These are phyloP conservation scores for Vitis rupestris DNA, from an alignment of 164 flowering plant species.

Conservation along the genomic window DNA sequence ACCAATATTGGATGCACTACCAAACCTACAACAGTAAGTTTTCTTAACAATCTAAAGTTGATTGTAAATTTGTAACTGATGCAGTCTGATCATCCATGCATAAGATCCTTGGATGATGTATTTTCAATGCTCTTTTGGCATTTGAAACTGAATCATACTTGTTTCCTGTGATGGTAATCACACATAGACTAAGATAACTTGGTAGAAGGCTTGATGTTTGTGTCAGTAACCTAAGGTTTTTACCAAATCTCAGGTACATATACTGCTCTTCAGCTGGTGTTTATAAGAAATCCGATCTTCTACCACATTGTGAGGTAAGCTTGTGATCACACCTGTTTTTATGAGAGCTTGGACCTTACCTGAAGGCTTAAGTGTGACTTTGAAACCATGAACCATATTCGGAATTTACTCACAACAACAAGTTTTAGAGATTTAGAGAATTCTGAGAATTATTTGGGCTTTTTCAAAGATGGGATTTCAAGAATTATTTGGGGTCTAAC, in stretches of 20 bases:
- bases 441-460: no score
- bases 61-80: not conserved
- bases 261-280: constrained; percentile 99
- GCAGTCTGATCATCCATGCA: not conserved
- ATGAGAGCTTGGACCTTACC: not conserved
- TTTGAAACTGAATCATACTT: not conserved
- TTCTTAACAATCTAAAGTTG: constrained; percentile 11
- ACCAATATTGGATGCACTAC: constrained; percentile 89
- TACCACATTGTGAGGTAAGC: constrained; percentile 87
- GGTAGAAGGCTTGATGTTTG: no score
- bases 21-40: constrained; percentile 91
- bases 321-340: not conserved
- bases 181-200: no score
- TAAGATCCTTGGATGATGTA: not conserved
- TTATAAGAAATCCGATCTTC: constrained; percentile 81
- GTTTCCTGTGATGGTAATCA: no score
- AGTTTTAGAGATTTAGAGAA: no score
- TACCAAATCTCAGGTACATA: constrained; percentile 62
- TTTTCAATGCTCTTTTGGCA: not conserved
- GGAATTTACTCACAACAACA: no score
- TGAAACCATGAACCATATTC: no score
- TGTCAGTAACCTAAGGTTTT: not conserved
- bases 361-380: not conserved
- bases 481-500: no score
- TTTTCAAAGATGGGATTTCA: no score